Conservation (phyloP, 1,284 basidiomycete species). For the Apiotrichum gracile region DNA sequence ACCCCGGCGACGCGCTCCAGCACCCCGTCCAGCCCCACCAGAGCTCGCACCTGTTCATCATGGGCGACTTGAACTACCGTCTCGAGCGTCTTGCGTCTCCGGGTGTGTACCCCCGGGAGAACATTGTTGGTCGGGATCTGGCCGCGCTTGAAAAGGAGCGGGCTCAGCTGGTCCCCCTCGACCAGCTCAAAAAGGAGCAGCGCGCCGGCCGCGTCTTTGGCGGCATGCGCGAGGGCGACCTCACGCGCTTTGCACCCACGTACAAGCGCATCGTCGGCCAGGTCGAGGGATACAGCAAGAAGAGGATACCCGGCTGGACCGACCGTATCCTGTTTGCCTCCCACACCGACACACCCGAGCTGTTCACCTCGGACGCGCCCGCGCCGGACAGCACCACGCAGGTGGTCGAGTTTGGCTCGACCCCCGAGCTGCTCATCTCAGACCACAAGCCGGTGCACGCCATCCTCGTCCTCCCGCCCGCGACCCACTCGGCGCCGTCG, state of each 20-base stretch:
- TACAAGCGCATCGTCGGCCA: conserved; percentile 80
- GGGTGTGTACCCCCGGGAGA: conserved; percentile 24
- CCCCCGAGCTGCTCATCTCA: conserved; percentile 39
- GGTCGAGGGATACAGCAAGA: conserved; percentile 69
- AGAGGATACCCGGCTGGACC: conserved; percentile 86
- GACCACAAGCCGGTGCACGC: conserved; percentile 49
- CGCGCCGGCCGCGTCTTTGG: conserved; percentile 60
- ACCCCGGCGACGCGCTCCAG: conserved; percentile 51
- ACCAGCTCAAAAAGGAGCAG: conserved; percentile 66
- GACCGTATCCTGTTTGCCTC: conserved; percentile 87
- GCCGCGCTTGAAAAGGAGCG: conserved; percentile 55
- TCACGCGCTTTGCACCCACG: conserved; percentile 77
- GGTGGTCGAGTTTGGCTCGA: conserved; percentile 35
- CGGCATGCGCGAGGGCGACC: conserved; percentile 71
- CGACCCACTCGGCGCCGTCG: conserved; percentile 21
- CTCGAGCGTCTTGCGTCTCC: conserved; percentile 56
- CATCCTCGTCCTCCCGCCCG: conserved; percentile 31
- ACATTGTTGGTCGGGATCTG: conserved; percentile 28
- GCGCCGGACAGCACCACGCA: conserved; percentile 25
- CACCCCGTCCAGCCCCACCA: conserved; percentile 61
- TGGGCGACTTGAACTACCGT: conserved; percentile 88
- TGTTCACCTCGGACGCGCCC: conserved; percentile 22
- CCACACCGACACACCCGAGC: conserved; percentile 53
- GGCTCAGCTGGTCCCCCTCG: conserved; percentile 63
- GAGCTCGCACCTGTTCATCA: conserved; percentile 76